Evolutionary conservation across 2,329 filamentous ascomycete species (phyloP), one percentile per base, ranked within the genome.

Genomic region (Ophiostoma sp.): DNA sequence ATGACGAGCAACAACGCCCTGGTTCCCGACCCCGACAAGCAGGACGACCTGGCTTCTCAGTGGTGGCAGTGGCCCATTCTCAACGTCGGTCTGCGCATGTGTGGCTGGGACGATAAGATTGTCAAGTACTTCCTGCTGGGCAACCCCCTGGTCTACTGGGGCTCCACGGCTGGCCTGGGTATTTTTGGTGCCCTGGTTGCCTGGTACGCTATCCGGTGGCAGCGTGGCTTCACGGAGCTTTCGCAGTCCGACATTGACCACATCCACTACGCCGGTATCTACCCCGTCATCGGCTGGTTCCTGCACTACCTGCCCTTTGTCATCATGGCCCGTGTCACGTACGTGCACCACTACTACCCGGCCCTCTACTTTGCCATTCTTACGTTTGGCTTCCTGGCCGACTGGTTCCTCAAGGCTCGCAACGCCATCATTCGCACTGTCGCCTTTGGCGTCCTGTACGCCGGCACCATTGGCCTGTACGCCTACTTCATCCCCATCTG

Each of bases 1-100:
- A 97, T 98, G 94, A 99, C 95, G 3, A 98, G 95, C 54, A 99
- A 99, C 86, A 99, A 99, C 78, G 95, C 95, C 33, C 88, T 99
- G 65, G 93, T 99, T 27, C 95, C 95, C 4, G 95, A 99, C 77
- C 94, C 95, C 4, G 95, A 99, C 80, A 99, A 99, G 86, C 95
- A 99, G 80, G 95, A 99, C 77, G 95, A 99, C 77, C 87, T 99
- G 67, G 95, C 95, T 41, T 99, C 95, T 17, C 85, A 93, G 74
- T 97, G 94, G 84, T 99, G 95, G 95, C 94, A 99, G 81, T 99
- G 95, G 95, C 95, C 95, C 27, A 88, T 99, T 73, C 88, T 99
- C 57, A 85, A 98, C 76, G 95, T 98, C 71, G 95, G 95, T 78
- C 88, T 99, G 69, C 91, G 96, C 73, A 99, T 99, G 95, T 99